Conservation (phyloP, 1,284 basidiomycete species). For the Tilletiopsis washingtonensis region DNA sequence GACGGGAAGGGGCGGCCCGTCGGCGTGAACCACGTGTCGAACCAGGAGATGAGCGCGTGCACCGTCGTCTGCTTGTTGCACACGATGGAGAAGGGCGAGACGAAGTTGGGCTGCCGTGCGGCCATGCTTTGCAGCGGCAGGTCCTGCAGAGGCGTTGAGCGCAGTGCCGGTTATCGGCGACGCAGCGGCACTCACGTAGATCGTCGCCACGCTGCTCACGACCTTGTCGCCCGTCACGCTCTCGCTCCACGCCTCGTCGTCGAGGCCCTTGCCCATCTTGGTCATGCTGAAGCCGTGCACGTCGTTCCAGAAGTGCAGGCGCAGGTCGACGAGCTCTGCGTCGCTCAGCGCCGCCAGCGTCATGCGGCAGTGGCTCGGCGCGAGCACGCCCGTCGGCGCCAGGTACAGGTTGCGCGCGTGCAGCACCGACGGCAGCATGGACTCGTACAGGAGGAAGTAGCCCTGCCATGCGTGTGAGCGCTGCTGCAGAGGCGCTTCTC, state of each 20-base stretch:
- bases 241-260: slow-evolving; percentile 41
- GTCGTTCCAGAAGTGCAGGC: slow-evolving; percentile 79
- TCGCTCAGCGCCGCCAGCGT: slow-evolving; percentile 73
- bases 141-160: slow-evolving; percentile 9
- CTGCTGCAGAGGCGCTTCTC: slow-evolving; percentile 54
- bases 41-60: slow-evolving; percentile 43
- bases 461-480: too few species aligned
- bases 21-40: slow-evolving; percentile 45
- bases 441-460: slow-evolving; percentile 67
- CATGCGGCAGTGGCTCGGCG: slow-evolving; percentile 81
- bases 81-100: slow-evolving; percentile 19
- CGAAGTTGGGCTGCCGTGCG: slow-evolving; percentile 45
- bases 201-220: slow-evolving; percentile 17
- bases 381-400: slow-evolving; percentile 63
- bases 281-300: slow-evolving; percentile 62
- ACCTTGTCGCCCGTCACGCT: slow-evolving; percentile 22
- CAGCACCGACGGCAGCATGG: slow-evolving; percentile 92
- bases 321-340: slow-evolving; percentile 65
- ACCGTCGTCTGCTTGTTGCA: slow-evolving; percentile 8
- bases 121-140: slow-evolving; percentile 30
- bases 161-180: not conserved
- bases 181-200: slow-evolving; percentile 11
- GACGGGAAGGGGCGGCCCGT: not conserved
- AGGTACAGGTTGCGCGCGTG: slow-evolving; percentile 78
- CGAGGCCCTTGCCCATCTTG: slow-evolving; percentile 35